Conservation (phyloP, 441 rosid species). For the Eutrema salsugineum region DNA sequence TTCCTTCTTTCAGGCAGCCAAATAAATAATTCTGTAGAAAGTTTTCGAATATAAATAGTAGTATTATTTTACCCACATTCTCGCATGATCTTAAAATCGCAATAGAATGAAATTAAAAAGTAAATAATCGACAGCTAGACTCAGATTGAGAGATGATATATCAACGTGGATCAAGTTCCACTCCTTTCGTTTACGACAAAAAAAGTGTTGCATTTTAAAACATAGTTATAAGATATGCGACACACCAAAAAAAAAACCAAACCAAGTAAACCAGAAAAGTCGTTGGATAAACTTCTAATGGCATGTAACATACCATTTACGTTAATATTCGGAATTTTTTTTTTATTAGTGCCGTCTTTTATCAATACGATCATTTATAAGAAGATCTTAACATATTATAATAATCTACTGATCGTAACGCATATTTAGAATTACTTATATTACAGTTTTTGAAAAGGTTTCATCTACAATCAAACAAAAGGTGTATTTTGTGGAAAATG, state of each 20-base stretch:
- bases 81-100: slow-evolving; percentile 20
- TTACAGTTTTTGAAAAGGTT: background rate
- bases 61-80: slow-evolving; percentile 18
- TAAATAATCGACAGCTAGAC: background rate
- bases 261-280: too few relatives aligned
- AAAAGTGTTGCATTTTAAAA: background rate
- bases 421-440: background rate
- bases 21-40: background rate
- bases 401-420: background rate
- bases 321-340: background rate
- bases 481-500: background rate
- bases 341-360: background rate
- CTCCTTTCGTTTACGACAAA: slow-evolving; percentile 14
- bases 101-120: background rate
- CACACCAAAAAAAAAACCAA: too few relatives aligned
- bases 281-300: background rate
- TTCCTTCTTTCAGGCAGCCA: background rate
- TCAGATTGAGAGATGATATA: background rate
- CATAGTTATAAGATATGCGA: too few relatives aligned
- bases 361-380: background rate
- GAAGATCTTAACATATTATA: background rate
- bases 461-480: background rate
- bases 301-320: background rate
- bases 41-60: background rate
- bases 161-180: slow-evolving; percentile 12